These are phyloP conservation scores for Benincasa hispida DNA, from an alignment of 306 rosid genomes.

Conservation along the genomic window DNA sequence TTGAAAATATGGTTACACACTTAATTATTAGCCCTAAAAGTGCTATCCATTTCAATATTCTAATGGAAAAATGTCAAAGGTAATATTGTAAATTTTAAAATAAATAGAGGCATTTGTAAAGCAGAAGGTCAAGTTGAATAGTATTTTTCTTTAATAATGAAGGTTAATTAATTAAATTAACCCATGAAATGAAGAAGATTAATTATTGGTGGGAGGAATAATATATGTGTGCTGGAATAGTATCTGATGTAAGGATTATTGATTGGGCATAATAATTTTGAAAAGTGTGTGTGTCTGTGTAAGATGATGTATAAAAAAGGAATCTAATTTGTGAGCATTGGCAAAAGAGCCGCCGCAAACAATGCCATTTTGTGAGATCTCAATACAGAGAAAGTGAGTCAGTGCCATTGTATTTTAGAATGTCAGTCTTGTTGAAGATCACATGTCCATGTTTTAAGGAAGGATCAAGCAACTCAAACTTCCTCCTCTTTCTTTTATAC, in stretches of 20 bases:
- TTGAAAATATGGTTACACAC: no score
- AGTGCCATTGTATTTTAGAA: slow-evolving; percentile 22
- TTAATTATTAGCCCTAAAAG: no score
- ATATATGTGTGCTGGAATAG: background rate
- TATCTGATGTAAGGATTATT: background rate
- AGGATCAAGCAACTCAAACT: background rate
- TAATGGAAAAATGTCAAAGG: no score
- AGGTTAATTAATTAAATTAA: background rate
- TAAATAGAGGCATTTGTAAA: no score
- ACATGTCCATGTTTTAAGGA: slow-evolving; percentile 63
- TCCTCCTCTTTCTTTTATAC: background rate
- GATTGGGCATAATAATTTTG: background rate
- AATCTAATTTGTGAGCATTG: slow-evolving; percentile 7
- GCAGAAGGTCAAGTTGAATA: no score
- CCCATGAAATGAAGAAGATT: background rate
- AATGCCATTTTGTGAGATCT: slow-evolving; percentile 24
- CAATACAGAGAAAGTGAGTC: background rate
- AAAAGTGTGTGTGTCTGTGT: background rate
- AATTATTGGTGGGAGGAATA: background rate
- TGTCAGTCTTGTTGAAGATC: slow-evolving; percentile 30
- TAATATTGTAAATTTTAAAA: no score
- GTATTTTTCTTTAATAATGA: no score
- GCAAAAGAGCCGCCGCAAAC: slow-evolving; percentile 27
- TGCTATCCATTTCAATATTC: no score
- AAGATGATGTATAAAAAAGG: background rate